Base-by-base conservation (phyloP, 129 eudicot species). In the Flaveria ramosissima region DNA sequence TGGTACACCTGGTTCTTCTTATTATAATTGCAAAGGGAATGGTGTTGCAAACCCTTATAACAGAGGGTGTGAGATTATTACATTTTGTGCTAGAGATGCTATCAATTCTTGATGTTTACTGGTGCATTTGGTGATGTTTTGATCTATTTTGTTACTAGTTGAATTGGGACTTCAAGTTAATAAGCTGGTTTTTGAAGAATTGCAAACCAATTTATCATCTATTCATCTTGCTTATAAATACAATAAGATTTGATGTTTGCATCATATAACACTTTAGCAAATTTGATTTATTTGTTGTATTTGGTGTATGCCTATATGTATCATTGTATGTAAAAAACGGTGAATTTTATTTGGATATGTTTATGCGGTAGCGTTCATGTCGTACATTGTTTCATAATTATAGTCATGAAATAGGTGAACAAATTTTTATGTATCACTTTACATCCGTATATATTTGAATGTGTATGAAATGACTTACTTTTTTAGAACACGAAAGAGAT, bases 1-100 rank as follows among this genome's bases (percentile, higher is more conserved):
- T 82, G 86, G 82, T 24, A 87, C 86, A 42, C 96, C 93, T 19
- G 97, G 97, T 8, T 85, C 97, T 84, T 92, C 97, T 0, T 92
- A 92, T 53, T 92, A 92, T 66, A 89, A 89, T 52, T 92, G 97
- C 62, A 86, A 66, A 46, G 77, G 68, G 20, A 70, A 36, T 61
- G 88, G 88, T 17, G 82, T 68, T 6, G 96, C 93, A 72, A 89
- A 89, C 57, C 82, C 83, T 50, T 92, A 92, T 43, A 80, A 79
- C 48, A 82, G 96, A 87, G 97, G 97, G 0, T 92, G 97, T 80
- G 89, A 89, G 46, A 77, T 87, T 9, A 92, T 92, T 66, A 89
- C 96, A 4, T 75, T 85, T 66, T 92, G 97, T 75, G 96, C 90
- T 60, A 89, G 96, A 73, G 87, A 78, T 51, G 76, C 76, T 76